A percentile compares a stretch with the other conserved stretches of the same genome.
These are phyloP conservation scores for Tirmania nivea DNA, from an alignment of 495 filamentous ascomycete species.

Conservation along the genomic window DNA sequence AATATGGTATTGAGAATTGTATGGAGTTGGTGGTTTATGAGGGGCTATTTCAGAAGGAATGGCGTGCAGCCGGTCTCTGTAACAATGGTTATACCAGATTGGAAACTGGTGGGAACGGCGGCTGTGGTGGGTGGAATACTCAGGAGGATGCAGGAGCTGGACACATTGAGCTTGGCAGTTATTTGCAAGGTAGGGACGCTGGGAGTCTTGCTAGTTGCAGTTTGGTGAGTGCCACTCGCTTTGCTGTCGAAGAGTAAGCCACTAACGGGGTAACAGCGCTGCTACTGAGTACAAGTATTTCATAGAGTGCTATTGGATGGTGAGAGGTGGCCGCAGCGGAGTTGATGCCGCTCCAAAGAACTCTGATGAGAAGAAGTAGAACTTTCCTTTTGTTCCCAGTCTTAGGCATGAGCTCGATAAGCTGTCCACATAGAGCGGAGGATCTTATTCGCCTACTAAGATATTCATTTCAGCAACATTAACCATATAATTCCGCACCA, in stretches of 20 bases:
- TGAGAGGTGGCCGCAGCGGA: slow-evolving; percentile 11
- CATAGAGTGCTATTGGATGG: slow-evolving; percentile 25
- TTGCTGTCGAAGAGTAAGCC: slow-evolving; percentile 26
- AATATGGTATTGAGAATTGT: slow-evolving; percentile 66
- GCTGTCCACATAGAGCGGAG: too few relatives aligned
- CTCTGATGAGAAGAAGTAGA: too few relatives aligned
- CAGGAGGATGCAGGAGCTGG: slow-evolving; percentile 13
- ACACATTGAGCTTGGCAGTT: slow-evolving; percentile 30
- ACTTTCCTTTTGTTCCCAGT: too few relatives aligned
- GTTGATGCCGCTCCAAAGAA: too few relatives aligned
- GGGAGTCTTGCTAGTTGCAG: slow-evolving; percentile 27
- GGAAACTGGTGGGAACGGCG: slow-evolving; percentile 20
- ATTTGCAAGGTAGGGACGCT: slow-evolving; percentile 32
- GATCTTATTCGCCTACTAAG: too few relatives aligned
- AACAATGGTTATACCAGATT: slow-evolving; percentile 15
- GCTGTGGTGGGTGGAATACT: slow-evolving; percentile 17
- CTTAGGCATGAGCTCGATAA: too few relatives aligned
- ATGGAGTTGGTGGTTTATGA: slow-evolving; percentile 59
- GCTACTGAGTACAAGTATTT: slow-evolving; percentile 39
- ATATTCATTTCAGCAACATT: too few relatives aligned
- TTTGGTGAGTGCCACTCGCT: slow-evolving; percentile 1
- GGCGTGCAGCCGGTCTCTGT: slow-evolving; percentile 15
- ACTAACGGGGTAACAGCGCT: slow-evolving; percentile 24
- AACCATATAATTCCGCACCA: too few relatives aligned
- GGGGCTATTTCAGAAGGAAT: slow-evolving; percentile 32